Evolutionary conservation across 2,329 filamentous ascomycete genomes (phyloP).

Genomic region (Colletotrichum agaves): DNA sequence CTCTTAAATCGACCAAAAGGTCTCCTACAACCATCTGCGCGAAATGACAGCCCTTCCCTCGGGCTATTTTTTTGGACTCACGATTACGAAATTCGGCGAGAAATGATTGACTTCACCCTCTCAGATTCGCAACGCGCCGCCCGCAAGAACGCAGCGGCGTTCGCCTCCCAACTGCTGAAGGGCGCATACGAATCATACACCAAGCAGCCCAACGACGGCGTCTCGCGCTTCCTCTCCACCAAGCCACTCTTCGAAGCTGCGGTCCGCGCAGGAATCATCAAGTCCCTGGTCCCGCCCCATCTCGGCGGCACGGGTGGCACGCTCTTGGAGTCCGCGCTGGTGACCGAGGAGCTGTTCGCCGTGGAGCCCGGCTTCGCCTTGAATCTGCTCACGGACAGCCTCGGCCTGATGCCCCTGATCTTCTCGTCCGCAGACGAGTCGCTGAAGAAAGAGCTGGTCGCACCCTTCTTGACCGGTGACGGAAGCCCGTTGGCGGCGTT

Average conservation of each 20-base stretch:
- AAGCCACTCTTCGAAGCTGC: slow-evolving; percentile 2
- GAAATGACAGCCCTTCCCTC: background rate
- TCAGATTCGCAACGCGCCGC: background rate
- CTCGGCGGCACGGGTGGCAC: slow-evolving; percentile 58
- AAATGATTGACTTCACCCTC: slow-evolving; percentile 7
- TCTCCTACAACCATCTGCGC: too few species aligned
- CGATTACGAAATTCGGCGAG: background rate
- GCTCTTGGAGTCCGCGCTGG: slow-evolving; percentile 59
- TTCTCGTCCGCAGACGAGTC: slow-evolving; percentile 52
- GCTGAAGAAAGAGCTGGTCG: slow-evolving; percentile 54
- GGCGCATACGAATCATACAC: slow-evolving; percentile 11
- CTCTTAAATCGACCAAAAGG: too few species aligned
- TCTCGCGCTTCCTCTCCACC: slow-evolving; percentile 11
- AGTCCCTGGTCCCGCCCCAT: slow-evolving; percentile 55
- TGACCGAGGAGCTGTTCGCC: slow-evolving; percentile 64
- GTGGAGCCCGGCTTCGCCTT: slow-evolving; percentile 60
- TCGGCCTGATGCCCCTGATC: slow-evolving; percentile 63
- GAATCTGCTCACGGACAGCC: slow-evolving; percentile 61
- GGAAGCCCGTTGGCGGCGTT: slow-evolving; percentile 61
- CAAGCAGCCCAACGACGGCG: background rate
- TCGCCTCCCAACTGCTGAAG: background rate
- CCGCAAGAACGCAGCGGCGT: background rate
- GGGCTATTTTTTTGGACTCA: background rate
- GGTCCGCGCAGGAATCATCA: slow-evolving; percentile 44
- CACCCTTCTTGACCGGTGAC: slow-evolving; percentile 56